A percentile compares a stretch with the other conserved stretches of the same genome.
These are phyloP conservation scores for Trifolium pratense DNA, from an alignment of 306 rosid genomes.

Conservation along the genomic window DNA sequence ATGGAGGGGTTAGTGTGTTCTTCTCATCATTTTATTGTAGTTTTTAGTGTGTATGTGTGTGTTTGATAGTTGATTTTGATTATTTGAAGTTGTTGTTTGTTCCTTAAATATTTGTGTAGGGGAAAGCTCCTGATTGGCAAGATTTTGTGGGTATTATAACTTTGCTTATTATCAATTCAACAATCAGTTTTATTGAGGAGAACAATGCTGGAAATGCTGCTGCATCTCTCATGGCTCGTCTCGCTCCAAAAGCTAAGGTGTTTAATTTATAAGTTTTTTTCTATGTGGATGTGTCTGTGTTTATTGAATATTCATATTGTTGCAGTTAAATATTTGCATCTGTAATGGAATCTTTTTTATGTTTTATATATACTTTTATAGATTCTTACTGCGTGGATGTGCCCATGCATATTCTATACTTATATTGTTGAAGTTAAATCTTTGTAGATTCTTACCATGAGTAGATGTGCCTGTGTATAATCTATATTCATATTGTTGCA, in stretches of 20 bases:
- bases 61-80: slow-evolving; percentile 17
- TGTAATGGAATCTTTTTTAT: slow-evolving; percentile 7
- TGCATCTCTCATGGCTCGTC: slow-evolving; percentile 98
- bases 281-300: slow-evolving; percentile 6
- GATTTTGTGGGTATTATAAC: slow-evolving; percentile 97
- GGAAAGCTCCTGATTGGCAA: slow-evolving; percentile 98
- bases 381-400: slow-evolving; percentile 32
- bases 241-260: slow-evolving; percentile 99
- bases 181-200: slow-evolving; percentile 96
- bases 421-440: neutral
- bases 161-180: slow-evolving; percentile 89
- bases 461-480: slow-evolving; percentile 20
- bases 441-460: slow-evolving; percentile 33
- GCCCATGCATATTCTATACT: slow-evolving; percentile 16
- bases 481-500: neutral
- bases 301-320: slow-evolving; percentile 10
- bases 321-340: slow-evolving; percentile 22
- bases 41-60: slow-evolving; percentile 12
- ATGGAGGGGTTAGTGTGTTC: slow-evolving; percentile 82
- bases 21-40: slow-evolving; percentile 7
- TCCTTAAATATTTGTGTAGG: slow-evolving; percentile 52
- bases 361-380: neutral
- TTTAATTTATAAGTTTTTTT: slow-evolving; percentile 21
- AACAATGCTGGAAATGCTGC: slow-evolving; percentile 99
- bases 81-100: slow-evolving; percentile 31